A percentile compares a stretch with the other conserved stretches of the same genome.
Conservation (phyloP, 1,284 basidiomycete genomes). For the Macrocystidia cucumis region DNA sequence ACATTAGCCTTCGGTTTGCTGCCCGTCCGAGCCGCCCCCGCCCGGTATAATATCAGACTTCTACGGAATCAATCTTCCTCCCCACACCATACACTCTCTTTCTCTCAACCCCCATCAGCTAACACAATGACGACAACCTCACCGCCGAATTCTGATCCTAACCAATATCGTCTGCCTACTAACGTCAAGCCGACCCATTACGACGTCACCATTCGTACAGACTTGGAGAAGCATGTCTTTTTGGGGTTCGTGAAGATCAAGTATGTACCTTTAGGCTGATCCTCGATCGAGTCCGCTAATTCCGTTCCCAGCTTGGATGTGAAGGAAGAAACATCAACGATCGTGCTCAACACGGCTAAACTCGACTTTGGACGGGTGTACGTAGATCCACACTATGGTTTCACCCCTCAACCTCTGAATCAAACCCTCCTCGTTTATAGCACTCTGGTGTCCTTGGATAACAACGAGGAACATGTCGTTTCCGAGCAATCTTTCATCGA, state of each 20-base stretch:
- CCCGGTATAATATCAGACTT: no score
- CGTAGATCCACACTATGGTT: no score
- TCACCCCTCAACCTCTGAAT: no score
- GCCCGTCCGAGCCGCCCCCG: no score
- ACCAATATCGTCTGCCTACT: slow-evolving; percentile 68
- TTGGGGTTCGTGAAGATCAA: slow-evolving; percentile 73
- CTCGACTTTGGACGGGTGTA: slow-evolving; percentile 64
- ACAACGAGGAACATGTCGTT: slow-evolving; percentile 44
- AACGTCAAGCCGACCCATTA: slow-evolving; percentile 78
- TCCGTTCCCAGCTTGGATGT: slow-evolving; percentile 56
- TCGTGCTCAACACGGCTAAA: slow-evolving; percentile 70
- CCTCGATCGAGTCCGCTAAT: slow-evolving; percentile 7
- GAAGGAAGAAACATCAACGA: slow-evolving; percentile 51
- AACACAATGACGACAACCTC: no score
- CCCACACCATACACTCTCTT: no score
- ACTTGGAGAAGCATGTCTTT: slow-evolving; percentile 70
- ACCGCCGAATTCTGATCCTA: slow-evolving; percentile 13
- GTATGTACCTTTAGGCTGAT: slow-evolving; percentile 16
- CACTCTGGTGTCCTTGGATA: no score
- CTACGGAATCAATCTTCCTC: no score
- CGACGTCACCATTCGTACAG: slow-evolving; percentile 78
- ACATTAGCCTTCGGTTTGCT: no score
- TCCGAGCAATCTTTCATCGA: slow-evolving; percentile 47
- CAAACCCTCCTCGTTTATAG: no score
- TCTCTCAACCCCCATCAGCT: no score